Percentiles rank a stretch among this genome's conserved stretches.
These are phyloP conservation scores for Panaeolus cyanescens DNA, from an alignment of 768 basidiomycete genomes.

Conservation along the genomic window DNA sequence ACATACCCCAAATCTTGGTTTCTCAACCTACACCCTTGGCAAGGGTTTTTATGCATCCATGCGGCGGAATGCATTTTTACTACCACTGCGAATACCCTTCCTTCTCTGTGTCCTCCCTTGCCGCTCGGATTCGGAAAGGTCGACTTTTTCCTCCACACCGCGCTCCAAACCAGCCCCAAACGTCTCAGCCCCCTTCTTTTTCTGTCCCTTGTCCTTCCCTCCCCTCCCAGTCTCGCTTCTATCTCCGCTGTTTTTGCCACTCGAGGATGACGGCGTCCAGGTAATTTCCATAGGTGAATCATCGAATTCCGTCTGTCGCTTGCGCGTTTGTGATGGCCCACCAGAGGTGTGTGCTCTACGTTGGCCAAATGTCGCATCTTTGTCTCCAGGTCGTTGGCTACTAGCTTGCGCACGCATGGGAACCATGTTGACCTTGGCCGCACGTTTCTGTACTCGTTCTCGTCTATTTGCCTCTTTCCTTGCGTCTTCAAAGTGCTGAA, in stretches of 20 bases:
- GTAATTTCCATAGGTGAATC: constrained; percentile 84
- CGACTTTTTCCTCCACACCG: constrained; percentile 56
- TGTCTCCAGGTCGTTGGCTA: constrained; percentile 34
- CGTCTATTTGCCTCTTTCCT: constrained; percentile 45
- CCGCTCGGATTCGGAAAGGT: constrained; percentile 65
- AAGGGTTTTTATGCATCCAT: constrained; percentile 9
- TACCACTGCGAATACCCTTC: constrained; percentile 83
- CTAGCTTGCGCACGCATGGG: constrained; percentile 56
- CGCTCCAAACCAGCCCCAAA: constrained; percentile 92
- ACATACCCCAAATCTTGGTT: not conserved
- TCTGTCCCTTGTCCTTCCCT: constrained; percentile 33
- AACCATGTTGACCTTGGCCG: constrained; percentile 61
- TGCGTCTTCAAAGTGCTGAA: not conserved
- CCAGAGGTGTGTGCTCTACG: constrained; percentile 39
- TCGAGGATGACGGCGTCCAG: constrained; percentile 67
- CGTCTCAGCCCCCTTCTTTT: constrained; percentile 70
- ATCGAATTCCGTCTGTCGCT: constrained; percentile 21
- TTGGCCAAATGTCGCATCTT: constrained; percentile 70
- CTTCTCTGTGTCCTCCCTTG: constrained; percentile 80
- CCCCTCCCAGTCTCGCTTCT: constrained; percentile 24
- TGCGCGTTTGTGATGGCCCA: not conserved
- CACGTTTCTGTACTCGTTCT: constrained; percentile 43
- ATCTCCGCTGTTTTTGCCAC: constrained; percentile 33
- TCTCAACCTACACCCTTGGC: constrained; percentile 2
- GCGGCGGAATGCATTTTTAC: constrained; percentile 77